Conservation (phyloP, 768 basidiomycete species). For the Suillus bovinus region DNA sequence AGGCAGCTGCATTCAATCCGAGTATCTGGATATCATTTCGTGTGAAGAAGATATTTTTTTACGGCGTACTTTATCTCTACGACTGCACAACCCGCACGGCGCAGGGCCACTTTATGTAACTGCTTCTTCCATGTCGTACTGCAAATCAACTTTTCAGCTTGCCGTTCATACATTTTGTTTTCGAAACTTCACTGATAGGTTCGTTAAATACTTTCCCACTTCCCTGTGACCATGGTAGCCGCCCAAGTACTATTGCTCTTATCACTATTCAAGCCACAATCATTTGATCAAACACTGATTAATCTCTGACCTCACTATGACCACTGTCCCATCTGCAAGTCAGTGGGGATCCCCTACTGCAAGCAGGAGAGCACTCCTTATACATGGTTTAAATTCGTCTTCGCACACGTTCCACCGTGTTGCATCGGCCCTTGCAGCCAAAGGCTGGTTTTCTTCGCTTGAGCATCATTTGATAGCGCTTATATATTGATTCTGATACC, state of each 20-base stretch:
- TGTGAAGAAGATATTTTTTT: neutral
- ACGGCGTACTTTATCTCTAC: neutral
- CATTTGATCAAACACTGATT: neutral
- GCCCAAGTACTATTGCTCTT: neutral
- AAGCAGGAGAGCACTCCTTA: slow-evolving; percentile 17
- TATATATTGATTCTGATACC: neutral
- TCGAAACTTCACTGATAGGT: too few relatives aligned
- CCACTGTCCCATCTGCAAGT: slow-evolving; percentile 8
- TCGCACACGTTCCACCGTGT: slow-evolving; percentile 20
- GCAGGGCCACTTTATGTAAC: too few relatives aligned
- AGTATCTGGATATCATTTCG: slow-evolving; percentile 18
- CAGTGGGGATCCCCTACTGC: slow-evolving; percentile 24
- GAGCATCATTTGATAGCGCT: neutral
- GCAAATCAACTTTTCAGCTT: neutral
- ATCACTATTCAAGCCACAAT: neutral
- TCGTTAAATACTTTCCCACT: neutral
- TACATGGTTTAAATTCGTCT: slow-evolving; percentile 21
- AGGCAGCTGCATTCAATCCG: slow-evolving; percentile 26
- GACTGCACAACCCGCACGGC: neutral
- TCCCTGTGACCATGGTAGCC: neutral
- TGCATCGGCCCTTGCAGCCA: slow-evolving; percentile 16
- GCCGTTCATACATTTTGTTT: neutral
- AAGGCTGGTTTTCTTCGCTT: slow-evolving; percentile 13
- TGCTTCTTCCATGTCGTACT: neutral
- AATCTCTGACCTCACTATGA: neutral